These are phyloP conservation scores for Fagopyrum tataricum DNA, from an alignment of 148 eudicot species.

Conservation along the genomic window DNA sequence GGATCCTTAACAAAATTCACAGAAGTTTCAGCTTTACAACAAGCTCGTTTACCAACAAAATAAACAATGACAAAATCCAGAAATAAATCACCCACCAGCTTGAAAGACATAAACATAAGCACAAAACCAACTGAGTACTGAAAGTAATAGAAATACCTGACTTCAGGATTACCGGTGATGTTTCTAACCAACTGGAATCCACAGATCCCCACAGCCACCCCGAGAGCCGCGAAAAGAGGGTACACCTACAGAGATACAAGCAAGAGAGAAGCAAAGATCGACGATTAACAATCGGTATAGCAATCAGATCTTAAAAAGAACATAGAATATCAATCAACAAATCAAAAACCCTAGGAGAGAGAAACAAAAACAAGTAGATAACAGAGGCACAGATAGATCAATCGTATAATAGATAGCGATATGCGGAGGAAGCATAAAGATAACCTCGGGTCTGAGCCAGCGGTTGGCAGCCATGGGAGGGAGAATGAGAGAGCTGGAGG, in stretches of 20 bases:
- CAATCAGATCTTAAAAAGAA: background rate
- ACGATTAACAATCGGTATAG: background rate
- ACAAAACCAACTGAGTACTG: background rate
- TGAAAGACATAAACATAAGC: background rate
- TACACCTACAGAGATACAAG: conserved; percentile 18
- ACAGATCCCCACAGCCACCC: conserved; percentile 29
- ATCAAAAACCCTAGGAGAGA: conserved; percentile 10
- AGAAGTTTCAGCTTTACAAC: background rate
- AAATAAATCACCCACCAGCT: background rate
- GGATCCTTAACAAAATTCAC: background rate
- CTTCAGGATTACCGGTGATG: conserved; percentile 39
- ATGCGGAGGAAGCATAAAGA: background rate
- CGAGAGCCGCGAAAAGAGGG: conserved; percentile 31
- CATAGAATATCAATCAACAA: background rate
- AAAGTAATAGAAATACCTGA: conserved; percentile 23
- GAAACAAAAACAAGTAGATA: background rate
- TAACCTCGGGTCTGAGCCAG: conserved; percentile 37
- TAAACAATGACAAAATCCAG: background rate
- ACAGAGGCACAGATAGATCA: background rate
- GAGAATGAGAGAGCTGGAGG: background rate
- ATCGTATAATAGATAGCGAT: background rate
- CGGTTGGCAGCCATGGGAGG: conserved; percentile 17
- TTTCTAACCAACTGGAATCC: conserved; percentile 27
- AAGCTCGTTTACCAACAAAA: background rate
- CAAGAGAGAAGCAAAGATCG: background rate